Conservation (phyloP, 495 filamentous ascomycete species). For the Hyphodiscus hymeniophilus region DNA sequence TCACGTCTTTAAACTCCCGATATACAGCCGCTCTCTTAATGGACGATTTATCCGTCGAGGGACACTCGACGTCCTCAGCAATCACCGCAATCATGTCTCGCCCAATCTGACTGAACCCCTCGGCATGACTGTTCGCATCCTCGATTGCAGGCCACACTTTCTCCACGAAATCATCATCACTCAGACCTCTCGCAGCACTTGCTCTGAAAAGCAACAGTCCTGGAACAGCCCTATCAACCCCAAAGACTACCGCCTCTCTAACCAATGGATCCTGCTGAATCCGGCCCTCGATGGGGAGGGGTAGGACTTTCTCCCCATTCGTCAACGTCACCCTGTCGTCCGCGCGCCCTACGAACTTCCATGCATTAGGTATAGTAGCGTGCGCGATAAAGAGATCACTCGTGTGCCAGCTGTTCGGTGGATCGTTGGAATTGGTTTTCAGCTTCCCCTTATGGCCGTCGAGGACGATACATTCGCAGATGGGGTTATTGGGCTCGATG, state of each 20-base stretch:
- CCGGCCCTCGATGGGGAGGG: constrained; percentile 47
- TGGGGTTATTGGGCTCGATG: constrained; percentile 22
- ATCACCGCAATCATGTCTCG: constrained; percentile 22
- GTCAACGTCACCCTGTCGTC: constrained; percentile 51
- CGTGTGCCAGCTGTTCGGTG: constrained; percentile 39
- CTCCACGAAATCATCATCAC: constrained; percentile 14
- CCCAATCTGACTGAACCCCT: constrained; percentile 37
- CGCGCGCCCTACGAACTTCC: constrained; percentile 49
- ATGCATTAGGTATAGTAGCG: constrained; percentile 42
- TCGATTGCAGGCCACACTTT: constrained; percentile 36
- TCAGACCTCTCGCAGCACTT: constrained; percentile 19
- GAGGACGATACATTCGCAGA: constrained; percentile 41
- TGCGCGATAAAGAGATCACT: constrained; percentile 52
- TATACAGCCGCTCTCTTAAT: constrained; percentile 43
- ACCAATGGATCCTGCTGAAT: constrained; percentile 43
- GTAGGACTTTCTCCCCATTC: constrained; percentile 56
- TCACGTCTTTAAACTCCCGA: constrained; percentile 29
- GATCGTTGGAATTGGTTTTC: constrained; percentile 44
- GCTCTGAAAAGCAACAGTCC: constrained; percentile 25
- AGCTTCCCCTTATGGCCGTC: constrained; percentile 43
- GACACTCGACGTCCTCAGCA: constrained; percentile 28
- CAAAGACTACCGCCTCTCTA: constrained; percentile 44
- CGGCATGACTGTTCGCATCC: constrained; percentile 34
- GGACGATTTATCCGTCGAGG: constrained; percentile 44
- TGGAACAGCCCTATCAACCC: constrained; percentile 21